Conservation (phyloP, 1,284 basidiomycete species). For the Pseudozyma sp. region DNA sequence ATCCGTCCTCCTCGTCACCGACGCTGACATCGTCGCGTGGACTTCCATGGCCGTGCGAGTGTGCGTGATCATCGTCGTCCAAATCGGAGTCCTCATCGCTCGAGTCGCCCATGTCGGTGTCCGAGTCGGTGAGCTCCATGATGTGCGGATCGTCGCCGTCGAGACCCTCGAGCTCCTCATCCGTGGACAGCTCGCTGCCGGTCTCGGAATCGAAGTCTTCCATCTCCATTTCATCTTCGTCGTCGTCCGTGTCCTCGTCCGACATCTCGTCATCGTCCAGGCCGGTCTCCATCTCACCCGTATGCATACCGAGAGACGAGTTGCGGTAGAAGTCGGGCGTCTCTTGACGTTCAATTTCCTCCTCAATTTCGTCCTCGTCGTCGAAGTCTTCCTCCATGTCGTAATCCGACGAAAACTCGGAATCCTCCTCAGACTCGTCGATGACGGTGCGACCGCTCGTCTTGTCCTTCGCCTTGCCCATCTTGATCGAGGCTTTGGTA, state of each 20-base stretch:
- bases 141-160: slow-evolving; percentile 66
- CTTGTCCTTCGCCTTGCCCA: slow-evolving; percentile 77
- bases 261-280: slow-evolving; percentile 83
- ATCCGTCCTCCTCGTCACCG: slow-evolving; percentile 71
- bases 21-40: slow-evolving; percentile 46
- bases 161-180: slow-evolving; percentile 70
- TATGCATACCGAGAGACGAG: slow-evolving; percentile 93
- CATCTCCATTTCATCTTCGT: slow-evolving; percentile 86
- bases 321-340: slow-evolving; percentile 95
- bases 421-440: slow-evolving; percentile 46
- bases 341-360: slow-evolving; percentile 77
- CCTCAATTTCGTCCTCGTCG: slow-evolving; percentile 73
- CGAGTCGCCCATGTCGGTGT: slow-evolving; percentile 49
- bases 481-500: slow-evolving; percentile 96
- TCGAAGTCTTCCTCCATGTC: slow-evolving; percentile 55
- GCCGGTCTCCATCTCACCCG: slow-evolving; percentile 69
- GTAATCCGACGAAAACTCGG: slow-evolving; percentile 45
- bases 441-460: slow-evolving; percentile 26
- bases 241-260: slow-evolving; percentile 86
- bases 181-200: slow-evolving; percentile 63
- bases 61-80: slow-evolving; percentile 49
- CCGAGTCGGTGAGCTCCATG: slow-evolving; percentile 68
- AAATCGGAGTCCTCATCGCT: slow-evolving; percentile 39
- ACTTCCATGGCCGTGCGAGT: slow-evolving; percentile 42
- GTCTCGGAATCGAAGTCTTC: slow-evolving; percentile 75